Percentiles rank a stretch among this genome's conserved stretches.
Conservation (phyloP, 73 alveolate species). For the Paramecium tetraurelia region DNA sequence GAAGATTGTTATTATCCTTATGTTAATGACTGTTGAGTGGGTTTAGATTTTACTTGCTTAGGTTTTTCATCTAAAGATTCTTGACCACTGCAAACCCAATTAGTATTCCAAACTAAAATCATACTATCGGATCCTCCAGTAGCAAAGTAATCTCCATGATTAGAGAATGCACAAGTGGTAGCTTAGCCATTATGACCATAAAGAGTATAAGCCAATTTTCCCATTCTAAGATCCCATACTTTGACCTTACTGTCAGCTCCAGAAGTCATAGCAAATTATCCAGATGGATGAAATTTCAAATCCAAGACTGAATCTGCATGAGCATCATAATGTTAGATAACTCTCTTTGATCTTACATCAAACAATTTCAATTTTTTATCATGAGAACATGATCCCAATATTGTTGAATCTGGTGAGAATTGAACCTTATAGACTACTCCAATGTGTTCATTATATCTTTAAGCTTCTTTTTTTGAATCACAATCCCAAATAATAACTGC, state of each 20-base stretch:
- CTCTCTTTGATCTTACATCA: constrained; percentile 94
- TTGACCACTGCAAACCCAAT: constrained; percentile 36
- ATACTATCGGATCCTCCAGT: constrained; percentile 83
- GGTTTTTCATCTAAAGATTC: constrained; percentile 15
- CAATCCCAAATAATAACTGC: constrained; percentile 96
- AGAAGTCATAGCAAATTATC: constrained; percentile 89
- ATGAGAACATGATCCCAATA: constrained; percentile 89
- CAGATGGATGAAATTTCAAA: constrained; percentile 95
- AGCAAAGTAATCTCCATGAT: constrained; percentile 94
- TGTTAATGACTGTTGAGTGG: not conserved
- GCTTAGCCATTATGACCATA: constrained; percentile 98
- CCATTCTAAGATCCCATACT: constrained; percentile 98
- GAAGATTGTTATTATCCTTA: not conserved
- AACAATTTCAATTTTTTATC: constrained; percentile 97
- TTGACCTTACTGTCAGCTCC: constrained; percentile 93
- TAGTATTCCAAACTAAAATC: constrained; percentile 60
- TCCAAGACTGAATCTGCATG: constrained; percentile 90
- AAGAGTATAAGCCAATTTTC: constrained; percentile 92
- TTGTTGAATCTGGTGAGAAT: constrained; percentile 96
- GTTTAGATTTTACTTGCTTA: not conserved
- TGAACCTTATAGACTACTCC: constrained; percentile 84
- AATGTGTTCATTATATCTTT: constrained; percentile 88
- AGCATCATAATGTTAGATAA: constrained; percentile 93
- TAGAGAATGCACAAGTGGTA: constrained; percentile 87
- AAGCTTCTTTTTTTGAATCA: constrained; percentile 71